These are phyloP conservation scores for Geotrichum bryndzae DNA, from an alignment of 1,139 yeast genomes.

Conservation along the genomic window DNA sequence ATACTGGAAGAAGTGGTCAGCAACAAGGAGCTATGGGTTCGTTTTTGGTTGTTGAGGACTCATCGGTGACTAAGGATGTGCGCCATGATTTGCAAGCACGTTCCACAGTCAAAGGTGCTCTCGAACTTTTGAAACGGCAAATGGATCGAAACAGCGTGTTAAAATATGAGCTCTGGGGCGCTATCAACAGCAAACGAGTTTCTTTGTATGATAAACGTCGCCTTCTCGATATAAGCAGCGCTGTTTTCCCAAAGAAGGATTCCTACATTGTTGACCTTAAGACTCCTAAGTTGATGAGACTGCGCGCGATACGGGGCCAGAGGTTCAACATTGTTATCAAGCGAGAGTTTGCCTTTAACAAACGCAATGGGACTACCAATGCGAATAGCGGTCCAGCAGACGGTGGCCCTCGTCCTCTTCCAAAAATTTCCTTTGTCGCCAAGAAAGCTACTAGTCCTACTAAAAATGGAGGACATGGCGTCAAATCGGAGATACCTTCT, in stretches of 20 bases:
- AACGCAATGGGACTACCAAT: background rate
- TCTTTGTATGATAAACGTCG: slow-evolving; percentile 57
- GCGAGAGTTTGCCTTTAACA: slow-evolving; percentile 5
- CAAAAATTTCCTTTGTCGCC: slow-evolving; percentile 17
- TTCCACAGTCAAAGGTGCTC: slow-evolving; percentile 54
- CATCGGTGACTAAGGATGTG: slow-evolving; percentile 39
- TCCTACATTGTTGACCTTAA: slow-evolving; percentile 55
- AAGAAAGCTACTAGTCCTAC: slow-evolving; percentile 5
- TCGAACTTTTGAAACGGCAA: slow-evolving; percentile 60
- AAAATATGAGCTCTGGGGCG: slow-evolving; percentile 57
- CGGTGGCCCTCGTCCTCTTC: background rate
- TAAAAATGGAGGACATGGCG: background rate
- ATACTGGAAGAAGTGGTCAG: slow-evolving; percentile 1
- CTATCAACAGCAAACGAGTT: slow-evolving; percentile 47
- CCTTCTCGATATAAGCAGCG: slow-evolving; percentile 58
- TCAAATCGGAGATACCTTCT: background rate
- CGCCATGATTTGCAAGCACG: slow-evolving; percentile 40
- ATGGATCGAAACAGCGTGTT: slow-evolving; percentile 62
- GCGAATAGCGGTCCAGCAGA: background rate
- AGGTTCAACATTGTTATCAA: slow-evolving; percentile 41
- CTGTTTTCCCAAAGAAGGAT: slow-evolving; percentile 61
- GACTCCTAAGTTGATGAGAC: slow-evolving; percentile 61
- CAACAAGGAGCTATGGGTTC: slow-evolving; percentile 15
- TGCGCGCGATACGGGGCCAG: slow-evolving; percentile 51
- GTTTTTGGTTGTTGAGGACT: slow-evolving; percentile 20